These are phyloP conservation scores for Albizia julibrissin DNA, from an alignment of 306 rosid genomes.

Conservation along the genomic window DNA sequence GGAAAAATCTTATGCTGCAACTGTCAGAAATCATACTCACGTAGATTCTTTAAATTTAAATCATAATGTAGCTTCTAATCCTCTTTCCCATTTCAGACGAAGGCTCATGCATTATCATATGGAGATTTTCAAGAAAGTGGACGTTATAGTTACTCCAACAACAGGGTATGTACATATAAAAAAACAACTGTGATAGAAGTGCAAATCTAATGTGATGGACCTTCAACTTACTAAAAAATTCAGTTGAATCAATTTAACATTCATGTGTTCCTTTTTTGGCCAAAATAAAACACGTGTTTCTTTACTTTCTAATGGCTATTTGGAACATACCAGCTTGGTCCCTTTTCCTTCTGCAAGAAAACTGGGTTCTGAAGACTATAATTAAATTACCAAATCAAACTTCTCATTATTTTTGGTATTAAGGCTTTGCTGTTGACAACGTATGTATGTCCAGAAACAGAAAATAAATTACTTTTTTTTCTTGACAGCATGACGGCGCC, in stretches of 20 bases:
- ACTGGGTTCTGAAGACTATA: not conserved
- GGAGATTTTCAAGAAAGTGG: conserved; percentile 91
- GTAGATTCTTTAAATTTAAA: conserved; percentile 8
- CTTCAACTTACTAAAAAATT: not conserved
- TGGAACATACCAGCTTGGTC: not conserved
- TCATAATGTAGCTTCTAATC: not conserved
- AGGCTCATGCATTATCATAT: conserved; percentile 86
- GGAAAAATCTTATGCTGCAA: conserved; percentile 6
- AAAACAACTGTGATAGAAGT: conserved; percentile 18
- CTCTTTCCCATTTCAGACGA: conserved; percentile 52
- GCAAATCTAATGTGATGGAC: conserved; percentile 19
- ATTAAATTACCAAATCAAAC: not conserved
- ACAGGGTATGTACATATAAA: conserved; percentile 73
- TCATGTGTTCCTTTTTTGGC: not conserved
- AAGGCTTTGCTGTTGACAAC: conserved; percentile 18
- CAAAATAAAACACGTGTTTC: conserved; percentile 18
- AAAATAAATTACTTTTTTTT: conserved; percentile 32
- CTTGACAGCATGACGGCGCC: conserved; percentile 91
- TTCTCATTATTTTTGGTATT: conserved; percentile 24
- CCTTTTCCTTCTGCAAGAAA: not conserved
- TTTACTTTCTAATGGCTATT: not conserved
- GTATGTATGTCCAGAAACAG: conserved; percentile 20
- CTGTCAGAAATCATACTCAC: not conserved
- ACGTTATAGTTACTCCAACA: conserved; percentile 92
- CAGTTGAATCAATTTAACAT: conserved; percentile 18